Conservation (phyloP, 1,284 basidiomycete genomes). For the Heterobasidion irregulare region DNA sequence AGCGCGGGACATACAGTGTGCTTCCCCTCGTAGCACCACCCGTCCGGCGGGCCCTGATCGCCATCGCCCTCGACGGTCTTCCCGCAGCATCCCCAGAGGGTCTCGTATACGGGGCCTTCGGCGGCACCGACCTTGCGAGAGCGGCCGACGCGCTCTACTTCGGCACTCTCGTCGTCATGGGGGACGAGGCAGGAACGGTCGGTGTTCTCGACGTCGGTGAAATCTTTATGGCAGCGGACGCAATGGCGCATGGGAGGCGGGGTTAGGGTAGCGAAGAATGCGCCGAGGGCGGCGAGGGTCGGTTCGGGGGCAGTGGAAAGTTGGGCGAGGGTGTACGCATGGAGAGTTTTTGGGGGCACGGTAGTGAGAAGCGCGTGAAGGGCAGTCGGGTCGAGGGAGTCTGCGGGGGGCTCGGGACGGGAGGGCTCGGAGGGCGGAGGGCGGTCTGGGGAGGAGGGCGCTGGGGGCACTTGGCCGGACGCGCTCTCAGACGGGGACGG, state of each 20-base stretch:
- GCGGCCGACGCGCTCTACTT: slow-evolving; percentile 35
- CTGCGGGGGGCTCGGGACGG: slow-evolving; percentile 8
- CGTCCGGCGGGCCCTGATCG: slow-evolving; percentile 72
- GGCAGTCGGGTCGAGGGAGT: slow-evolving; percentile 25
- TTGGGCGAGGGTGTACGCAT: slow-evolving; percentile 49
- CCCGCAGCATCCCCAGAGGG: slow-evolving; percentile 64
- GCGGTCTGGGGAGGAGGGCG: not conserved
- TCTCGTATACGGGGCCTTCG: slow-evolving; percentile 34
- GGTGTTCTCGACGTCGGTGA: slow-evolving; percentile 27
- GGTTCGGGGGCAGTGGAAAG: slow-evolving; percentile 17
- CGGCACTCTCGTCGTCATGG: slow-evolving; percentile 46
- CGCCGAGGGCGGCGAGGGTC: slow-evolving; percentile 31
- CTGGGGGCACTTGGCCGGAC: not conserved
- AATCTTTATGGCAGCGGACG: slow-evolving; percentile 58
- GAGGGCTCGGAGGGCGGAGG: not conserved
- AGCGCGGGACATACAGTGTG: slow-evolving; percentile 50
- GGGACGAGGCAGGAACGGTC: slow-evolving; percentile 34
- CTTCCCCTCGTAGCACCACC: slow-evolving; percentile 76
- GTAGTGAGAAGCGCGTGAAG: slow-evolving; percentile 44
- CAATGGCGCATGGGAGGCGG: slow-evolving; percentile 66
- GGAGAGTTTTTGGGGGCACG: slow-evolving; percentile 59
- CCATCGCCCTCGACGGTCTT: slow-evolving; percentile 64
- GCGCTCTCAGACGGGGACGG: slow-evolving; percentile 14
- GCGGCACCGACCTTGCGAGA: slow-evolving; percentile 13
- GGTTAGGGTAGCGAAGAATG: slow-evolving; percentile 49